Base-by-base conservation (phyloP, 805 yeast species). In the Candida ortonii region DNA sequence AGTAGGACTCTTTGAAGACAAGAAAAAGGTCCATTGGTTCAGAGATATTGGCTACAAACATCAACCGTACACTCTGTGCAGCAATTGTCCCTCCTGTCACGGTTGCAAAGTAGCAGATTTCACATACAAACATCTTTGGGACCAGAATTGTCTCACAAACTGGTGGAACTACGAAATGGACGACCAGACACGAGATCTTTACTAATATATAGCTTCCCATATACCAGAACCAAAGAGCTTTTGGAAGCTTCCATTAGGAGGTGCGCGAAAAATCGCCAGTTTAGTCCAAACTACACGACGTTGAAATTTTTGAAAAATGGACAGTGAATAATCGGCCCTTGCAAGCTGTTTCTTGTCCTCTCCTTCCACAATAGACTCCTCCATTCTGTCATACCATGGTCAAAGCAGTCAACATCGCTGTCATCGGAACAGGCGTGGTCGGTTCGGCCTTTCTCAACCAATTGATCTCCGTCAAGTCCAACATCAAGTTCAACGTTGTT, bases 381-480 rank as follows among this genome's bases (percentile, higher is more conserved):
- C n/a, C 27, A 24, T 24, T 12, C 8, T 7, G 8, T 24, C 8
- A 24, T 8, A 24, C 7, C n/a, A 75, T 74, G 80, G 52, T 67
- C 34, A 72, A 68, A 48, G 55, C 73, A 40, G 82, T 80, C 33
- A 81, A 82, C 53, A 62, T 83, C 47, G 89, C 88, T 22, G 70
- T 83, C 50, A 75, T 83, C 41, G 89, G 89, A 59, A 80, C 97
- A 35, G 98, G 98, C 53, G 93, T 90, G 33, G 97, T 93, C 43
- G 98, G 98, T 41, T 73, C 93, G 16, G 85, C 96, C 33, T 87
- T 88, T 67, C 68, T 93, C 60, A 75, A 73, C 62, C 98, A 90
- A 67, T 74, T 90, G 55, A 68, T 73, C 34, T 65, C 68, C 39
- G 62, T 85, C 45, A 73, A 76, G 47, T 60, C 81, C n/a, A 54